Base-by-base conservation (phyloP, 202 grass and related monocot species). In the Zizania palustris region DNA sequence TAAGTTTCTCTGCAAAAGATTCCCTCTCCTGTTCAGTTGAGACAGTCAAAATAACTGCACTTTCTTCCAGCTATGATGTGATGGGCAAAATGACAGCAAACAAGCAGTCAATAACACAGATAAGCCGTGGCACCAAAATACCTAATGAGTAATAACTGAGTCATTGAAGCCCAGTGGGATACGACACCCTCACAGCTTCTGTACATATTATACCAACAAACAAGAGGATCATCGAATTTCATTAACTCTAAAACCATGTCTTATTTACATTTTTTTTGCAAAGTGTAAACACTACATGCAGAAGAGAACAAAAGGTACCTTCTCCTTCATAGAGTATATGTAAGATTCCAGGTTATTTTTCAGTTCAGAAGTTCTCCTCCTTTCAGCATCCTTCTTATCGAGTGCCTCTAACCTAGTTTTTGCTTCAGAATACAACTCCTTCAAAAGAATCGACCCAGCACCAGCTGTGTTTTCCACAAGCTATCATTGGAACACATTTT, bases 281-380 rank as follows among this genome's bases (percentile, higher is more conserved):
- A 83, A 44, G 45, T 3, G 6, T 71, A 46, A 6, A 76, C 35
- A 89, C 65, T 36, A 38, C 73, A 67, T 56, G 62, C 16, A 63
- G 71, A 79, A 67, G 11, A 41, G 9, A 62, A 75, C 2, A 69
- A 59, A 68, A 76, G 21, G 9, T 60, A 99, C 96, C 96, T 99
- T 99, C 74, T 99, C 96, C 70, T 91, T 99, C 81, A 89, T 99
- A 57, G 90, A 93, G 78, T 99, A 99, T 87, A 89, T 99, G 77
- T 96, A 99, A 53, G 85, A 93, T 61, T 99, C 96, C 16, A 99
- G 85, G 80, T 69, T 92, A 79, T 99, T 99, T 85, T 99, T 99
- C 7, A 99, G 79, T 67, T 99, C 96, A 63, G 96, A 92, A 87
- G 90, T 99, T 87, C 64, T 91, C 81, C 87, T 88, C 69, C 85